Base-by-base conservation (phyloP, 306 rosid species). In the Citrullus colocynthis region DNA sequence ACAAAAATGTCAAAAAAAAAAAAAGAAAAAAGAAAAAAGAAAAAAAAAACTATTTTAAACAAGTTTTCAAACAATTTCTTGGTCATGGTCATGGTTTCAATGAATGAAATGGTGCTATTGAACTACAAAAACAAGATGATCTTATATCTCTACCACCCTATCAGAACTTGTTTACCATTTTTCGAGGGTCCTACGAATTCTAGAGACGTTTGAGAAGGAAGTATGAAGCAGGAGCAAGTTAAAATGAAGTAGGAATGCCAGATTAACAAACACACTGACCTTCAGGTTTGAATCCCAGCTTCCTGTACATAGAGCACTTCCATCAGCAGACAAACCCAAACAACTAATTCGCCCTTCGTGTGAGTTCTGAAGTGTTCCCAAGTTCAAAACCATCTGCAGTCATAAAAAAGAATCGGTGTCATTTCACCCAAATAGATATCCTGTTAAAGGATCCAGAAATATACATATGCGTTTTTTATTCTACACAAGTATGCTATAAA, bases 231-330 rank as follows among this genome's bases (percentile, higher is more conserved):
- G 36, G 9, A 61, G 15, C 0, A 39, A 51, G 56, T 55, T 70
- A 6, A 56, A 63, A 62, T 79, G 56, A 73, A 65, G 56, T 56
- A 75, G 80, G 2, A 49, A 18, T 32, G 21, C 48, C 75, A 80
- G 24, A 79, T n/a, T 58, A 64, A 80, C 75, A 24, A 82, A 44
- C 75, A 77, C 14, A 81, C 85, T 79, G 74, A 92, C 99, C 99
- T 95, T 95, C 74, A 95, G 91, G 85, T 95, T 95, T 84, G 92
- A 86, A 87, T 95, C 99, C 90, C 78, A 92, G 83, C 99, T 95
- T 84, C 99, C 98, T 77, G 99, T 92, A 91, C 99, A 95, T 83
- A 95, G 80, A 79, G 99, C 99, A 86, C 99, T 95, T 83, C 99
- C 99, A 85, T 95, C 99, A 86, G 97, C 96, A 20, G 99, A 90